Conservation (phyloP, 768 basidiomycete genomes). For the Chalciporus sphaerocephalus region DNA sequence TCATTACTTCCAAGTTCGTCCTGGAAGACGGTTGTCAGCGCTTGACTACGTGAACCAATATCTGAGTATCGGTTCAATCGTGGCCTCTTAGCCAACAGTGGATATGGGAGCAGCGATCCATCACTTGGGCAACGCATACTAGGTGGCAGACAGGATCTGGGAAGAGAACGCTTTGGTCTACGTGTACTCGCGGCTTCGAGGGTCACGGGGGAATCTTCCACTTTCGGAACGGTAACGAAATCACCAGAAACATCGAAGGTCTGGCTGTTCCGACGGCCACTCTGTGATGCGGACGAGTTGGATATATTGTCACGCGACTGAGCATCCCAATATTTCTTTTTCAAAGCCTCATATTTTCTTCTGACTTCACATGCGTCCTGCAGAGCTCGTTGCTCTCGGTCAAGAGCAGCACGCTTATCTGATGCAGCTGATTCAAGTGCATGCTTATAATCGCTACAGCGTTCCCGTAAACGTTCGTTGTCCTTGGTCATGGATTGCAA, state of each 20-base stretch:
- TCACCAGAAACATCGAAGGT: constrained; percentile 10
- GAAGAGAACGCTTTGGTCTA: constrained; percentile 29
- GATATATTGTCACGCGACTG: constrained; percentile 5
- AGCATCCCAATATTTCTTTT: constrained; percentile 21
- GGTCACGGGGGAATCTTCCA: constrained; percentile 17
- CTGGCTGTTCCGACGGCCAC: constrained; percentile 7
- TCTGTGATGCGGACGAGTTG: constrained; percentile 1
- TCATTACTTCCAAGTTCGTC: constrained; percentile 17
- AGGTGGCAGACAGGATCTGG: constrained; percentile 17
- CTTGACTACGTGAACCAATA: constrained; percentile 9
- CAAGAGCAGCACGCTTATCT: constrained; percentile 27
- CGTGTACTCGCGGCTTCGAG: constrained; percentile 7
- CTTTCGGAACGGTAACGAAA: constrained; percentile 17
- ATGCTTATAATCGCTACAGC: constrained; percentile 40
- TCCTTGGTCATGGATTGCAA: constrained; percentile 37
- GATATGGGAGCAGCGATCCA: background rate
- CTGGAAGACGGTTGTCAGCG: constrained; percentile 1
- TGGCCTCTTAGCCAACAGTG: constrained; percentile 21
- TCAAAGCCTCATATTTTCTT: constrained; percentile 30
- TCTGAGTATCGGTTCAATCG: constrained; percentile 22
- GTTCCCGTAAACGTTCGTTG: constrained; percentile 41
- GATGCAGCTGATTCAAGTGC: constrained; percentile 31
- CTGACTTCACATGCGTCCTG: constrained; percentile 39
- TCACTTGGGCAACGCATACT: constrained; percentile 5
- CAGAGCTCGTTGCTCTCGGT: constrained; percentile 33